Evolutionary conservation across 345 rosid species (phyloP).

Genomic region (Brassica rapa): DNA sequence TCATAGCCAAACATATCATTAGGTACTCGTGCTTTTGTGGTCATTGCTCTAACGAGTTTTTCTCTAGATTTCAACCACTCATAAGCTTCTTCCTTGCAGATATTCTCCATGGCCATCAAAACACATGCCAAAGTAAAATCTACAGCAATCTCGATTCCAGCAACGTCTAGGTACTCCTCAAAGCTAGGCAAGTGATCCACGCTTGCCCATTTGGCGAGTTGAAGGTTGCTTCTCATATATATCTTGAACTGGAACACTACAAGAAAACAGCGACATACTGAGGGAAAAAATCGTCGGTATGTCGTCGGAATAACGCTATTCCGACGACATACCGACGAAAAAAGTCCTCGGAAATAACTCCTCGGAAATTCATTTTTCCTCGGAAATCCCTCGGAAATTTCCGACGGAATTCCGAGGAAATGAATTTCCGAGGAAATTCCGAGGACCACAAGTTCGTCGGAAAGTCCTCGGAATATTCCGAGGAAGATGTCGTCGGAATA

Average conservation of each 20-base stretch:
- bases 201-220: constrained; percentile 12
- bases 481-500: too few species aligned
- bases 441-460: too few species aligned
- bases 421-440: too few species aligned
- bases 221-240: background rate
- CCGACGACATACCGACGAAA: too few species aligned
- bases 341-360: too few species aligned
- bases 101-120: background rate
- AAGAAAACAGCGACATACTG: too few species aligned
- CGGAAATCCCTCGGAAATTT: too few species aligned
- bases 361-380: too few species aligned
- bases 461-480: too few species aligned
- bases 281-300: too few species aligned
- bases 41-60: background rate
- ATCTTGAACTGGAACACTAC: background rate
- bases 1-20: constrained; percentile 9
- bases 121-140: background rate
- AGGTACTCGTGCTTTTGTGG: background rate
- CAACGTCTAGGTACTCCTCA: constrained; percentile 6
- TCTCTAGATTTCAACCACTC: constrained; percentile 11
- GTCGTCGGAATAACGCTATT: too few species aligned
- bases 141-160: background rate
- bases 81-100: constrained; percentile 19
- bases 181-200: background rate
- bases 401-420: too few species aligned